Evolutionary conservation across 2,329 filamentous ascomycete species (phyloP).

Genomic region (Paecilomyces fulvus): DNA sequence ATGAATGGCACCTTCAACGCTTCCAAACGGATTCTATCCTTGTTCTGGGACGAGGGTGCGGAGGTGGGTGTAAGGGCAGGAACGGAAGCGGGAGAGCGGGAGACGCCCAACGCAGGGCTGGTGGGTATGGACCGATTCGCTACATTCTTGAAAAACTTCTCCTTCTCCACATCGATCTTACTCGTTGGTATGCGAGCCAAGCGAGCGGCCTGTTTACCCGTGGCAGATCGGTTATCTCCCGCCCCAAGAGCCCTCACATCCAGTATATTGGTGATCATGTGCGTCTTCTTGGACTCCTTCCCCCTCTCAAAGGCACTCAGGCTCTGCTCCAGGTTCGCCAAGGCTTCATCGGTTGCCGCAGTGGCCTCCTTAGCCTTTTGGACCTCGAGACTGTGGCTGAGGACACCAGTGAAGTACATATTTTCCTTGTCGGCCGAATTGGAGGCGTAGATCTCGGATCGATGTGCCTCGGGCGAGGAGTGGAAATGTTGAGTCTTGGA

Average conservation of each 20-base stretch:
- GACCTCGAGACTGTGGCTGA: slow-evolving; percentile 50
- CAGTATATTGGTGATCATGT: slow-evolving; percentile 29
- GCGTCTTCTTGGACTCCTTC: slow-evolving; percentile 51
- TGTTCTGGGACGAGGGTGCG: slow-evolving; percentile 27
- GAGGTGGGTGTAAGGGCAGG: slow-evolving; percentile 37
- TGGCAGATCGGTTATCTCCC: slow-evolving; percentile 23
- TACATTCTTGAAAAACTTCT: slow-evolving; percentile 30
- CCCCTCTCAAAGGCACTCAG: slow-evolving; percentile 52
- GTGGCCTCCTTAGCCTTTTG: slow-evolving; percentile 47
- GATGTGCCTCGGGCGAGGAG: slow-evolving; percentile 44
- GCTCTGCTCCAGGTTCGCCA: slow-evolving; percentile 51
- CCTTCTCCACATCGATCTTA: slow-evolving; percentile 34
- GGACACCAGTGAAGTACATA: slow-evolving; percentile 47
- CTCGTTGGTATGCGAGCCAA: slow-evolving; percentile 24
- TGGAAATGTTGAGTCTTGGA: slow-evolving; percentile 49
- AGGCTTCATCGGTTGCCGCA: slow-evolving; percentile 50
- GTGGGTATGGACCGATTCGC: slow-evolving; percentile 32
- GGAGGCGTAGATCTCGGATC: slow-evolving; percentile 50
- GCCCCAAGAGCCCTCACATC: slow-evolving; percentile 29
- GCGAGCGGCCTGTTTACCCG: slow-evolving; percentile 19
- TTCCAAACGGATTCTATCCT: slow-evolving; percentile 31
- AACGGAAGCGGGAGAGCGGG: slow-evolving; percentile 28
- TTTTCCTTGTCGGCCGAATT: slow-evolving; percentile 35
- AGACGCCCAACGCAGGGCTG: slow-evolving; percentile 31
- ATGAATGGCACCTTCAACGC: slow-evolving; percentile 39